phyloP scores from a whole-genome alignment of 2,329 filamentous ascomycete species.

The Aspergillus aculeatus region DNA sequence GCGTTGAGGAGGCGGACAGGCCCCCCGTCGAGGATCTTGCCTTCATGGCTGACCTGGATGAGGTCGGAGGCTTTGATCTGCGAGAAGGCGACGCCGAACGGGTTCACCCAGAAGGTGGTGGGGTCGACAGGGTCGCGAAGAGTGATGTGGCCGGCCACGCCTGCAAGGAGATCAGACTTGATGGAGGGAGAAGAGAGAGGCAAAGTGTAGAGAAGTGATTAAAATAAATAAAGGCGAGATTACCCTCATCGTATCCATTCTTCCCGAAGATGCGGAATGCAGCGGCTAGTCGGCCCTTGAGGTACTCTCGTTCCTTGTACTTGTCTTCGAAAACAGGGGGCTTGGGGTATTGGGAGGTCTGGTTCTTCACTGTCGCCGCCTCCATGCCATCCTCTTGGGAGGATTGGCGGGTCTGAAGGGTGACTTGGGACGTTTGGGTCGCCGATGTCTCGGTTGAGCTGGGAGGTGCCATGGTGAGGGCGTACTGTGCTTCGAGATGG shows the following conservation, averaged over 20 bases:
- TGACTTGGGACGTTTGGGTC: constrained; percentile 16
- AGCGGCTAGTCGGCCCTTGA: constrained; percentile 55
- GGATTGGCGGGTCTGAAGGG: constrained; percentile 21
- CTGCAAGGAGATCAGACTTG: constrained; percentile 25
- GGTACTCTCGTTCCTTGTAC: constrained; percentile 51
- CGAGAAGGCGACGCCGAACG: constrained; percentile 62
- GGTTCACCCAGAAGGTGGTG: constrained; percentile 65
- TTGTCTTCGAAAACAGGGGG: constrained; percentile 44
- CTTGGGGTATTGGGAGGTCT: constrained; percentile 24
- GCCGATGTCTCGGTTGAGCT: constrained; percentile 16
- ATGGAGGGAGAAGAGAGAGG: neutral
- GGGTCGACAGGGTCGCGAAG: constrained; percentile 61
- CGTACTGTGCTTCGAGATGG: too few species aligned
- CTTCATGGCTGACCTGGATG: constrained; percentile 63
- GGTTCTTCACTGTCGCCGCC: constrained; percentile 33
- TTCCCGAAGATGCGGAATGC: constrained; percentile 61
- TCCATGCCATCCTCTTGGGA: constrained; percentile 25
- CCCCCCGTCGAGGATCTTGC: constrained; percentile 64
- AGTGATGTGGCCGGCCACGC: constrained; percentile 64
- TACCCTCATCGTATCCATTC: constrained; percentile 54
- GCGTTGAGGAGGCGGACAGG: constrained; percentile 47
- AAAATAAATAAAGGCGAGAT: neutral
- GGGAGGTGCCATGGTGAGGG: constrained; percentile 15
- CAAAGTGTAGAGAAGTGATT: neutral
- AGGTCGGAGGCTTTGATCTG: constrained; percentile 64